Evolutionary conservation across 768 basidiomycete genomes (phyloP).

Genomic region (Amanita exitialis): DNA sequence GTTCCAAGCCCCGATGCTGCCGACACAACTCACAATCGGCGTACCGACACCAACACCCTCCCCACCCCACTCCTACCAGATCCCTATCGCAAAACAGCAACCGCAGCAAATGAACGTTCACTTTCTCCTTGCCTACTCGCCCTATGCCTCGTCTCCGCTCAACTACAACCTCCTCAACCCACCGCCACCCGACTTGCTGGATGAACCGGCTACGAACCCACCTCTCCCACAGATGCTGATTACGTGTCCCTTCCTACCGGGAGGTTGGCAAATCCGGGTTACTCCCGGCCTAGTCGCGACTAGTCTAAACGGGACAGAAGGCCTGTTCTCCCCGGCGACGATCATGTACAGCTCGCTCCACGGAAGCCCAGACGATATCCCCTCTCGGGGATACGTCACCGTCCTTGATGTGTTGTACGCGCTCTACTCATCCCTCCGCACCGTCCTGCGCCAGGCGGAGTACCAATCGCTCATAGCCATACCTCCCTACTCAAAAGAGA

Average conservation of each 20-base stretch:
- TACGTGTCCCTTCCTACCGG: conserved; percentile 20
- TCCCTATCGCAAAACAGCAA: neutral
- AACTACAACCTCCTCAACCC: conserved; percentile 25
- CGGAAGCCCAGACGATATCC: conserved; percentile 10
- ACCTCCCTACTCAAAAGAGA: conserved; percentile 19
- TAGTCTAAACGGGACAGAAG: neutral
- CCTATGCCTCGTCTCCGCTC: conserved; percentile 22
- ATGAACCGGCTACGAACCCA: conserved; percentile 32
- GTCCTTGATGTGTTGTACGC: conserved; percentile 40
- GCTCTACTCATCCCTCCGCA: conserved; percentile 37
- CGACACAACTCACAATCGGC: neutral
- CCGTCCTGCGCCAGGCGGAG: conserved; percentile 32
- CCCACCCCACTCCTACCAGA: neutral
- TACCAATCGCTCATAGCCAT: conserved; percentile 21
- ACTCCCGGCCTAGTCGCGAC: conserved; percentile 11
- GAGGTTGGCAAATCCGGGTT: conserved; percentile 23
- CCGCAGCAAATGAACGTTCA: conserved; percentile 25
- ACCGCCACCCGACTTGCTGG: conserved; percentile 20
- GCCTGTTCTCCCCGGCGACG: neutral
- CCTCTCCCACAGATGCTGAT: conserved; percentile 25
- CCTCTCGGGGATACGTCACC: conserved; percentile 19
- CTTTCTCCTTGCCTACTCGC: conserved; percentile 28
- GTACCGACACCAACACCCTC: neutral
- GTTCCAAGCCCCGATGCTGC: neutral
- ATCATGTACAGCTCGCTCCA: conserved; percentile 3